phyloP scores from a whole-genome alignment of 2,329 filamentous ascomycete species.

The Fusarium papillatum region DNA sequence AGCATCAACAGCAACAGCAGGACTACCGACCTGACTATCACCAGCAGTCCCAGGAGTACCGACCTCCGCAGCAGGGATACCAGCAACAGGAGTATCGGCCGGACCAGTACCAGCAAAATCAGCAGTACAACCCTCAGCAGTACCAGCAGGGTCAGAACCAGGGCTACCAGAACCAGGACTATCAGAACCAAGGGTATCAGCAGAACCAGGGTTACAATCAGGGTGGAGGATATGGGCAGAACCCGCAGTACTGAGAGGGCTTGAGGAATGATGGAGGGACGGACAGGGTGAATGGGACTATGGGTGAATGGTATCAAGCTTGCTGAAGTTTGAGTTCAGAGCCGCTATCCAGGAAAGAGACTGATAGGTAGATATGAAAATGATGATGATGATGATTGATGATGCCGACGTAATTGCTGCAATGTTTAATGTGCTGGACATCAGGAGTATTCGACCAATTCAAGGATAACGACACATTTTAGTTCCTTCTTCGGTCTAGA shows the following conservation, averaged over 20 bases:
- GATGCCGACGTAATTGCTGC: neutral
- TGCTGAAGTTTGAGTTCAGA: neutral
- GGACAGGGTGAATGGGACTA: neutral
- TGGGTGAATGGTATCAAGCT: neutral
- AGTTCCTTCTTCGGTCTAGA: neutral
- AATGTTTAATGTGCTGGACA: neutral
- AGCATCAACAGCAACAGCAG: constrained; percentile 23
- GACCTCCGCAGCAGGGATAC: constrained; percentile 27
- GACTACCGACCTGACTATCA: constrained; percentile 15
- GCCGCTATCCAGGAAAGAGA: neutral
- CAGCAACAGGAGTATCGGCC: constrained; percentile 38
- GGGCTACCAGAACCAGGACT: constrained; percentile 37
- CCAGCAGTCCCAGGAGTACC: constrained; percentile 28
- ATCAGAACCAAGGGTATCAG: constrained; percentile 31
- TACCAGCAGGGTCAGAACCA: constrained; percentile 29
- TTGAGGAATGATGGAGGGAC: neutral
- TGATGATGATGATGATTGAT: neutral
- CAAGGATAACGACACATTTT: neutral
- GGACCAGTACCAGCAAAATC: constrained; percentile 32
- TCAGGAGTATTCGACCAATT: neutral
- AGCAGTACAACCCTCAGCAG: constrained; percentile 22
- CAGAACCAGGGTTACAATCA: constrained; percentile 34
- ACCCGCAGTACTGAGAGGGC: constrained; percentile 27
- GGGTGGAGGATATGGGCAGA: constrained; percentile 34
- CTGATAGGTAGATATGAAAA: neutral